Percentiles rank a stretch among this genome's conserved stretches.
These are phyloP conservation scores for Eucalyptus decipiens DNA, from an alignment of 345 rosid species.

Conservation along the genomic window DNA sequence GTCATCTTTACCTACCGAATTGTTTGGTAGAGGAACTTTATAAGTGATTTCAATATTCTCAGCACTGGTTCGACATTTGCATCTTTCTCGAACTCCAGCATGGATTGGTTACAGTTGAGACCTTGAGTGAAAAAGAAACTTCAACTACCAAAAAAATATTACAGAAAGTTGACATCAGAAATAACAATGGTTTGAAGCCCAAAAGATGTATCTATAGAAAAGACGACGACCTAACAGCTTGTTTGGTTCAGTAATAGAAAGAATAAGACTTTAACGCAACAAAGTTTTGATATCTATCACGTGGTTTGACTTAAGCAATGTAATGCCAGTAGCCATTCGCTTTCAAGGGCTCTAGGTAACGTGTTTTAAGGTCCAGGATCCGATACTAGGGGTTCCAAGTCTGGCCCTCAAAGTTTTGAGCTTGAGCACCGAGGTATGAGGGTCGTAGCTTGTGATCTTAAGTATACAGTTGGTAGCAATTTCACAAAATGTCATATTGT, in stretches of 20 bases:
- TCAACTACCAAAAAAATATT: not conserved
- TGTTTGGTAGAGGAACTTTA: not conserved
- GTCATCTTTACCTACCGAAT: not conserved
- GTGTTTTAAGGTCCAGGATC: not conserved
- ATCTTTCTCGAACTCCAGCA: not conserved
- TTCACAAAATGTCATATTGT: rapidly evolving
- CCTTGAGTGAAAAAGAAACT: not conserved
- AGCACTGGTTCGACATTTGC: not conserved
- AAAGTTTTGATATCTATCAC: not conserved
- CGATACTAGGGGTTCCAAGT: not conserved
- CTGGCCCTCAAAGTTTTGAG: not conserved
- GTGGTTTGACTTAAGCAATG: not conserved
- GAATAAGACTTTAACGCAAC: not conserved
- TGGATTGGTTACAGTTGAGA: too few species aligned
- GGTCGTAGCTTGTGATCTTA: not conserved
- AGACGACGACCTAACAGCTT: not conserved
- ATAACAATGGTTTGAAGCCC: not conserved
- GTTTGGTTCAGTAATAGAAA: not conserved
- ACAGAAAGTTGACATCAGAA: too few species aligned
- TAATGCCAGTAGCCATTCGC: not conserved
- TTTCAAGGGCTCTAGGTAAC: not conserved
- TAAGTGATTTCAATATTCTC: not conserved
- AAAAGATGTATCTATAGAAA: not conserved
- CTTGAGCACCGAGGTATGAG: not conserved
- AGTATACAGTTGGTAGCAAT: not conserved